These are phyloP conservation scores for Hypoxylon intermedium DNA, from an alignment of 495 filamentous ascomycete species.

Conservation along the genomic window DNA sequence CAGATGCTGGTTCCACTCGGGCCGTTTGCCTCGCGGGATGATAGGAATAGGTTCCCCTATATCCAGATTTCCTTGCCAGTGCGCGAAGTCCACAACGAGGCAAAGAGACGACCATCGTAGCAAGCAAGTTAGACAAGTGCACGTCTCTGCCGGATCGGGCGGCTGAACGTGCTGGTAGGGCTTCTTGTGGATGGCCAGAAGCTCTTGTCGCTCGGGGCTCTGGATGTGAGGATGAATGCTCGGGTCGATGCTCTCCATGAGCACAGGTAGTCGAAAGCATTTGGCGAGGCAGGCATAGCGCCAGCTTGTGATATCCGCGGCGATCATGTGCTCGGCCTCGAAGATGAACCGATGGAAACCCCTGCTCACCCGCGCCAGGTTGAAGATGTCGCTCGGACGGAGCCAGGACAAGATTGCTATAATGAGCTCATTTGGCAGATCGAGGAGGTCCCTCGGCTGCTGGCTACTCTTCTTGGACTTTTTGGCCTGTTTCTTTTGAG, in stretches of 20 bases:
- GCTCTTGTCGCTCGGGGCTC: constrained; percentile 46
- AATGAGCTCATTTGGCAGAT: constrained; percentile 59
- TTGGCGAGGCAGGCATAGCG: constrained; percentile 56
- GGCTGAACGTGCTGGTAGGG: constrained; percentile 57
- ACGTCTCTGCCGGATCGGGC: constrained; percentile 49
- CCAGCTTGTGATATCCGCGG: constrained; percentile 43
- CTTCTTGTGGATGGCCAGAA: constrained; percentile 48
- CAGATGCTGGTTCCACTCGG: constrained; percentile 56
- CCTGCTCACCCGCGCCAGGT: constrained; percentile 45
- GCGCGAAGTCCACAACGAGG: constrained; percentile 59
- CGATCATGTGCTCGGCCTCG: constrained; percentile 49
- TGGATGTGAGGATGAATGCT: constrained; percentile 44
- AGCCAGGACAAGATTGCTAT: constrained; percentile 52
- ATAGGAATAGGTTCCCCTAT: constrained; percentile 58
- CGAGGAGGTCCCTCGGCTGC: constrained; percentile 38
- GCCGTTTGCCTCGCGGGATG: constrained; percentile 50
- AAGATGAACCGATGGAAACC: constrained; percentile 50
- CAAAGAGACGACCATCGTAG: constrained; percentile 61
- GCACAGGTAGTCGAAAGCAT: constrained; percentile 57
- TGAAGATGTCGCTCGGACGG: constrained; percentile 57
- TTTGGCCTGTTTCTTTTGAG: constrained; percentile 52
- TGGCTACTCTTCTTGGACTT: constrained; percentile 32
- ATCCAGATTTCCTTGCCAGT: constrained; percentile 61
- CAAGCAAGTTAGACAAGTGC: constrained; percentile 61
- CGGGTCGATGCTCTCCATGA: constrained; percentile 50